Evolutionary conservation across 306 rosid species (phyloP).

Genomic region (Gillenia trifoliata): DNA sequence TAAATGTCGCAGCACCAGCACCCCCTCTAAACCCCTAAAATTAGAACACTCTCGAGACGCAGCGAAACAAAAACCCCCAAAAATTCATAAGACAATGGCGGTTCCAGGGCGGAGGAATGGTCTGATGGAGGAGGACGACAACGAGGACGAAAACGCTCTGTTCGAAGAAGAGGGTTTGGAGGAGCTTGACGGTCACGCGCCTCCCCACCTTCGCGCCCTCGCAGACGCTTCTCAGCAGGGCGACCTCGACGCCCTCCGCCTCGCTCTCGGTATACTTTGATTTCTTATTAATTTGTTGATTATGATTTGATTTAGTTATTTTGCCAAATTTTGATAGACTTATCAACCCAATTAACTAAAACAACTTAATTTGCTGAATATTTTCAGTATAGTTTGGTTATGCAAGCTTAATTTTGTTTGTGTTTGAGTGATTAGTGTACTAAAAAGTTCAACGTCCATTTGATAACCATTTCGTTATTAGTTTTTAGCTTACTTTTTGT

Average conservation of each 20-base stretch:
- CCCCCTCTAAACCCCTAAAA: not conserved
- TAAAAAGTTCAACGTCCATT: too few species aligned
- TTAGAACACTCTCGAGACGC: not conserved
- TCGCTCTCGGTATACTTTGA: constrained; percentile 55
- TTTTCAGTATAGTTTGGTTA: not conserved
- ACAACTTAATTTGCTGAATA: not conserved
- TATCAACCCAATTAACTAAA: not conserved
- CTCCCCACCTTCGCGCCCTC: constrained; percentile 79
- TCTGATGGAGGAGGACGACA: constrained; percentile 44
- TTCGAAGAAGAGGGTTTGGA: constrained; percentile 56
- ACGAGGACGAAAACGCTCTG: constrained; percentile 58
- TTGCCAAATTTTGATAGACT: not conserved
- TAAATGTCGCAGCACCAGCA: not conserved
- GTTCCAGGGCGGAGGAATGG: constrained; percentile 85
- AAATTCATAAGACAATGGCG: constrained; percentile 41
- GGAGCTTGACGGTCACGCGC: constrained; percentile 42
- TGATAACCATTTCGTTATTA: too few species aligned
- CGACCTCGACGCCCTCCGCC: constrained; percentile 53
- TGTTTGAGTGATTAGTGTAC: not conserved
- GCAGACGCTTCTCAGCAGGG: constrained; percentile 59
- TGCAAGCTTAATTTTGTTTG: not conserved
- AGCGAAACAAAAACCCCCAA: not conserved
- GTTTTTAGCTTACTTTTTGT: too few species aligned
- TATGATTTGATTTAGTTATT: not conserved
- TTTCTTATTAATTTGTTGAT: not conserved